Base-by-base conservation (phyloP, 2,329 filamentous ascomycete genomes). In the Karstenula rhodostoma region DNA sequence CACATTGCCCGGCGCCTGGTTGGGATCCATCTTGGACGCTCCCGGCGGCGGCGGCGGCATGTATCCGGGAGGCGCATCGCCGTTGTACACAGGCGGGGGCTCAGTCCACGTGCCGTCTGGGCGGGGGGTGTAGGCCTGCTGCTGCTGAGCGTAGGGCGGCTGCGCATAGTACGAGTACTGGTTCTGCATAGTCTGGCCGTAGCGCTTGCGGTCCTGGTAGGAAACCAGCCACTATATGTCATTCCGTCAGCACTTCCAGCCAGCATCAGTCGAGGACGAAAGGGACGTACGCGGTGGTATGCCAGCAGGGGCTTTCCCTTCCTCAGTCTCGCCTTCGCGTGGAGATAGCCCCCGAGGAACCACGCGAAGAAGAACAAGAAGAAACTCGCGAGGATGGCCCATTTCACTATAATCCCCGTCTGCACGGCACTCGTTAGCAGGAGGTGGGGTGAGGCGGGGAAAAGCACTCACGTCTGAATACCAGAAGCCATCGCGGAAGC, bases 351-450 rank as follows among this genome's bases (percentile, higher is more conserved):
- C 60, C 86, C 82, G 56, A 91, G 66, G 69, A 93, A 81, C 82
- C 88, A 92, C 44, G 83, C 69, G 55, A 87, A 74, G 70, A 92
- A 78, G 61, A 87, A 58, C 57, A 84, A 60, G 68, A 91, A 81
- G 65, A 94, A 74, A 63, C 82, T 79, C 61, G 86, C 84, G 71
- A 94, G 87, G 61, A 94, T 79, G 49, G 85, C 83, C 86, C 90
- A 94, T 77, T 92, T 91, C 69, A 93, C 81, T 59, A 89, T 88
- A 58, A 84, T 78, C 58, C 87, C 89, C 37, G 83, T 84, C 87
- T 90, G 58, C 37, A 50, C 5, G 22, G 35, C 25, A 23, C 40
- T 12, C 12, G 40, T 59, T 19, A 17, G 19, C 15, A 44, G 33
- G 4, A 42, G n/a, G 27, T 43, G 19, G n/a, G 19, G 43, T 10